A percentile compares a stretch with the other conserved stretches of the same genome.
Conservation (phyloP, 2,329 filamentous ascomycete species). For the Chaetomium olivaceum region DNA sequence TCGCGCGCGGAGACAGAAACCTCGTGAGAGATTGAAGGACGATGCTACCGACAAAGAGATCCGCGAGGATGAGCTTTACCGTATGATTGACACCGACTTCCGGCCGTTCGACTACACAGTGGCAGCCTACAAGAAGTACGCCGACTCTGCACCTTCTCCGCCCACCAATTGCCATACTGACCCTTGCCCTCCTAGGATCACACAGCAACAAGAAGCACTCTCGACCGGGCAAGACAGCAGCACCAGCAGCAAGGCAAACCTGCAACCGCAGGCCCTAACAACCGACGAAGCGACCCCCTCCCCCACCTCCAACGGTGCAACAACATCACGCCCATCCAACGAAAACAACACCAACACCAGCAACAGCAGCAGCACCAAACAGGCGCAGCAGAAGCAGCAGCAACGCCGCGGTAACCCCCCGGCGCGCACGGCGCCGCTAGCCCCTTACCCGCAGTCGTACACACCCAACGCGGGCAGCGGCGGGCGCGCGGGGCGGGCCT, state of each 20-base stretch:
- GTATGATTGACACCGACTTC: slow-evolving; percentile 92
- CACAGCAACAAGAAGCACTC: slow-evolving; percentile 26
- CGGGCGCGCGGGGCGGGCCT: slow-evolving; percentile 38
- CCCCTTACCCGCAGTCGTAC: slow-evolving; percentile 52
- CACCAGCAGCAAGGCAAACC: slow-evolving; percentile 26
- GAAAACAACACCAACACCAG: slow-evolving; percentile 26
- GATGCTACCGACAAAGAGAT: slow-evolving; percentile 96
- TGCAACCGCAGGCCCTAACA: slow-evolving; percentile 50
- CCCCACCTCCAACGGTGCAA: slow-evolving; percentile 25
- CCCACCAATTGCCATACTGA: not conserved
- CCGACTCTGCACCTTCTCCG: not conserved
- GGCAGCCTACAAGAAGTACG: slow-evolving; percentile 74
- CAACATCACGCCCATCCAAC: slow-evolving; percentile 1
- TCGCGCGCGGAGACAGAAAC: slow-evolving; percentile 88
- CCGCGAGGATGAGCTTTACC: slow-evolving; percentile 88
- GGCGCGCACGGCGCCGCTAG: slow-evolving; percentile 43
- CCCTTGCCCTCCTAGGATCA: slow-evolving; percentile 29
- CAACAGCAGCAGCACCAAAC: slow-evolving; percentile 29
- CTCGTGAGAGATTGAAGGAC: slow-evolving; percentile 84
- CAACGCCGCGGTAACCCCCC: slow-evolving; percentile 29
- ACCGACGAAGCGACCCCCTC: slow-evolving; percentile 48
- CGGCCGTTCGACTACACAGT: slow-evolving; percentile 93
- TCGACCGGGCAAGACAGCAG: slow-evolving; percentile 6
- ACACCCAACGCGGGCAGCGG: slow-evolving; percentile 34
- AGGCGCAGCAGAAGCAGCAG: slow-evolving; percentile 21